phyloP scores from a whole-genome alignment of 148 eudicot genomes.

The Nyssa sinensis region DNA sequence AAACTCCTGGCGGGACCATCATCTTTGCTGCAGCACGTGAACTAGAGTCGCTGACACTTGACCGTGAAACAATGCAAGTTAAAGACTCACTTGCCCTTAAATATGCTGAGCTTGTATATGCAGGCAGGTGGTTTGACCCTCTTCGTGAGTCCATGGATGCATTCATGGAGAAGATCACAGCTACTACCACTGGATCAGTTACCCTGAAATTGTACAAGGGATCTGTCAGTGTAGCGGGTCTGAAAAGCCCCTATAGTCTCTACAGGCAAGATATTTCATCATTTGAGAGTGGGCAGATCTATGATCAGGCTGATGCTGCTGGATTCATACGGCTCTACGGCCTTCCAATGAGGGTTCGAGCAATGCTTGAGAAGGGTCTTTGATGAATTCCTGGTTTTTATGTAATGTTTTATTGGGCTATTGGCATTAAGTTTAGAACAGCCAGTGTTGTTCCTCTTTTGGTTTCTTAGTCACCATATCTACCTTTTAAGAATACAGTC shows the following conservation, averaged over 20 bases:
- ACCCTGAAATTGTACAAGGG: constrained; percentile 82
- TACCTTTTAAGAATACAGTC: no score
- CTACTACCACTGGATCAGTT: constrained; percentile 85
- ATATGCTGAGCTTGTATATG: constrained; percentile 85
- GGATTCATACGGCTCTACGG: constrained; percentile 87
- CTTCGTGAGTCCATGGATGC: constrained; percentile 79
- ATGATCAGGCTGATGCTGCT: constrained; percentile 90
- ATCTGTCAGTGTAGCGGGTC: constrained; percentile 52
- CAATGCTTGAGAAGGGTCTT: constrained; percentile 65
- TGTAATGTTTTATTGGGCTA: no score
- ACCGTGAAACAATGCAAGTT: constrained; percentile 70
- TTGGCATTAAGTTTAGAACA: no score
- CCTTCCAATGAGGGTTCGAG: constrained; percentile 73
- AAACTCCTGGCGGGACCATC: constrained; percentile 92
- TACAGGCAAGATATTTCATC: constrained; percentile 85
- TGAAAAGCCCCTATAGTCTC: constrained; percentile 70
- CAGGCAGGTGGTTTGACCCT: constrained; percentile 90
- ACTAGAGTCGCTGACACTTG: constrained; percentile 83
- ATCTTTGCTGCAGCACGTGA: constrained; percentile 66
- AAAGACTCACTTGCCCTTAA: constrained; percentile 77
- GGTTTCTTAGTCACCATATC: no score
- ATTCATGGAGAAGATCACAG: constrained; percentile 71
- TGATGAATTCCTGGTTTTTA: background rate
- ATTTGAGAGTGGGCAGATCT: constrained; percentile 76
- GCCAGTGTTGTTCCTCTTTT: no score